A percentile compares a stretch with the other conserved stretches of the same genome.
These are phyloP conservation scores for Mycena sanguinolenta DNA, from an alignment of 768 basidiomycete species.

Conservation along the genomic window DNA sequence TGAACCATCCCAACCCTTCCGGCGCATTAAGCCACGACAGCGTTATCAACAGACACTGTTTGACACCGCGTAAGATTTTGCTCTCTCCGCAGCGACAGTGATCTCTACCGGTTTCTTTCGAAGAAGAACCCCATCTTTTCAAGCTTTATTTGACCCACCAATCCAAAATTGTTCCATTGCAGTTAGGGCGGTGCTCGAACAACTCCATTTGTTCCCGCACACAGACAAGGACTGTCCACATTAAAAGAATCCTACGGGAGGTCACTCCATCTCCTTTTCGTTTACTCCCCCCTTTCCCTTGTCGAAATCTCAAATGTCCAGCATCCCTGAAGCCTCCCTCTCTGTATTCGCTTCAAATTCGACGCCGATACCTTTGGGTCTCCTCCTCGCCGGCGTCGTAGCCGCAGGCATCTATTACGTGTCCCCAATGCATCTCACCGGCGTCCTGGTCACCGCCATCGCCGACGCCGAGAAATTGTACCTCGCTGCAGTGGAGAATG, in stretches of 20 bases:
- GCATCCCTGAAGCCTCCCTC: too few relatives aligned
- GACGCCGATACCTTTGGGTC: too few relatives aligned
- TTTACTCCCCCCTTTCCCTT: too few relatives aligned
- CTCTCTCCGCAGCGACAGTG: conserved; percentile 42
- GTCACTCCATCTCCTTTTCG: conserved; percentile 25
- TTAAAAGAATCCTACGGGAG: conserved; percentile 28
- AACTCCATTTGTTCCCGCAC: conserved; percentile 36
- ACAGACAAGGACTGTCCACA: conserved; percentile 29
- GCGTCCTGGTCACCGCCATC: conserved; percentile 1
- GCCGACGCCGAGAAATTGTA: not conserved
- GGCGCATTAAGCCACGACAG: conserved; percentile 20
- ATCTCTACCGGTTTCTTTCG: conserved; percentile 43
- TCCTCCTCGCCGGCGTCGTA: too few relatives aligned
- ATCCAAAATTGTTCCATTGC: conserved; percentile 20
- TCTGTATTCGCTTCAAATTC: too few relatives aligned
- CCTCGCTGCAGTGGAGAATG: conserved; percentile 7
- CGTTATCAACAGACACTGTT: conserved; percentile 36
- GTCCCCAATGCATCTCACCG: conserved; percentile 4
- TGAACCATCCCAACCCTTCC: conserved; percentile 15
- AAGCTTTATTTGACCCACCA: conserved; percentile 59
- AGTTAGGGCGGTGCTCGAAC: conserved; percentile 31
- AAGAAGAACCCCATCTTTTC: conserved; percentile 53
- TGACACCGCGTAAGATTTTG: conserved; percentile 45
- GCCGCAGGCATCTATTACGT: too few relatives aligned
- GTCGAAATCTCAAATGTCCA: too few relatives aligned